These are phyloP conservation scores for Hypericum androsaemum DNA, from an alignment of 345 rosid species.

Conservation along the genomic window DNA sequence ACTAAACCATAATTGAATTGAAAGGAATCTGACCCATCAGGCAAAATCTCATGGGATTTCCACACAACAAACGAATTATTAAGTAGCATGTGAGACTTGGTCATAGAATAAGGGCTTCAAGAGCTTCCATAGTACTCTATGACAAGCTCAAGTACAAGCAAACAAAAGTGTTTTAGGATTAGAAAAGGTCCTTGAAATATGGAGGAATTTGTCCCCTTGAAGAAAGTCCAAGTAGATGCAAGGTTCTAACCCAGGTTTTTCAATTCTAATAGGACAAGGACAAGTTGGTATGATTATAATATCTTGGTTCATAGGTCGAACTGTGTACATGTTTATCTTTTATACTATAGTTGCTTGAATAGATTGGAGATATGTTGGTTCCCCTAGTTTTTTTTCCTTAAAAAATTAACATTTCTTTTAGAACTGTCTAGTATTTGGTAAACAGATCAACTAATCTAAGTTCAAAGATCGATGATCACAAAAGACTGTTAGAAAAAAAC, in stretches of 20 bases:
- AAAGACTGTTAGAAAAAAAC: no score
- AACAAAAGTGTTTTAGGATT: no score
- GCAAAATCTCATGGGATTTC: no score
- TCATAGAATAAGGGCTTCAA: slow-evolving; percentile 11
- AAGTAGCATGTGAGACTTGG: slow-evolving; percentile 16
- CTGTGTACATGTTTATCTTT: slow-evolving; percentile 4
- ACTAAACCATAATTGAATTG: no score
- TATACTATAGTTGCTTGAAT: slow-evolving; percentile 4
- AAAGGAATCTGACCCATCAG: no score
- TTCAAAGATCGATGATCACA: no score
- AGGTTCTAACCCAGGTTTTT: slow-evolving; percentile 5
- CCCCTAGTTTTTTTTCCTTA: no score
- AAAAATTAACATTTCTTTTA: no score
- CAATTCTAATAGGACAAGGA: slow-evolving; percentile 13
- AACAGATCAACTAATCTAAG: no score
- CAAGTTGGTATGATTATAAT: slow-evolving; percentile 15
- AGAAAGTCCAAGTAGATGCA: slow-evolving; percentile 13
- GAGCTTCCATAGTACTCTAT: neutral
- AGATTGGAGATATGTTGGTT: slow-evolving; percentile 17
- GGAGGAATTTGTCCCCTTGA: slow-evolving; percentile 18
- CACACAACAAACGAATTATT: no score
- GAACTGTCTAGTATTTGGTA: no score
- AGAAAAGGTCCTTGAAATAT: slow-evolving; percentile 11
- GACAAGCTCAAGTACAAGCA: no score
- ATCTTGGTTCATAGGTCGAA: slow-evolving; percentile 8